Base-by-base conservation (phyloP, 129 eudicot genomes). In the Dittrichia graveolens region DNA sequence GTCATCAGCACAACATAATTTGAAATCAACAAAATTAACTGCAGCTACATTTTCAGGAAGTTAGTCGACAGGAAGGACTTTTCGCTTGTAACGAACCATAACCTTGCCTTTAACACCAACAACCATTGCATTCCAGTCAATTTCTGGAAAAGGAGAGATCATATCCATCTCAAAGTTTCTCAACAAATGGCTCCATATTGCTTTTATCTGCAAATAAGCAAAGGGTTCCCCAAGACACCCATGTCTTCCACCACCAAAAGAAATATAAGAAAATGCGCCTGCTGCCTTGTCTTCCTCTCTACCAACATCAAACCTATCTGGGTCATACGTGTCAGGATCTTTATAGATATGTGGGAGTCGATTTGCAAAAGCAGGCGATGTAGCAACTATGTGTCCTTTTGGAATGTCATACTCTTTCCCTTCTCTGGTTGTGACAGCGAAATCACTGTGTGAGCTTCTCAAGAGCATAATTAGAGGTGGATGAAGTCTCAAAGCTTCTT, bases 61-160 rank as follows among this genome's bases (percentile, higher is more conserved):
- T 24, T 24, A 24, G 31, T 24, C 31, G 2, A 24, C 31, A 24
- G 31, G 31, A 24, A 24, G 31, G 31, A 75, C 72, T 69, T 83
- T 80, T 60, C 95, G 84, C 84, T 88, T 88, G 82, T 88, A 88
- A 75, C 90, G 73, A 42, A 91, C 96, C 97, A 88, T 91, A 42
- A 91, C 97, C 78, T 91, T 82, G 40, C 97, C 97, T 69, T 91
- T 91, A 34, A 91, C 96, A 18, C 97, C 97, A 46, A 91, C 97
- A 56, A 91, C 97, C 96, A 91, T 88, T 3, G 97, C 97, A 38
- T 91, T 91, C 96, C 97, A 91, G 42, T 91, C 97, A 2, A 83
- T 86, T 70, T 91, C 97, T 3, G 97, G 97, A 37, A 91, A 91
- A 5, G 96, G 97, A 31, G 97, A 91, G 38, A 84, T 58, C 64